Evolutionary conservation across 768 basidiomycete species (phyloP), one percentile per base, ranked within the genome.

Genomic region (Boletales sp.): DNA sequence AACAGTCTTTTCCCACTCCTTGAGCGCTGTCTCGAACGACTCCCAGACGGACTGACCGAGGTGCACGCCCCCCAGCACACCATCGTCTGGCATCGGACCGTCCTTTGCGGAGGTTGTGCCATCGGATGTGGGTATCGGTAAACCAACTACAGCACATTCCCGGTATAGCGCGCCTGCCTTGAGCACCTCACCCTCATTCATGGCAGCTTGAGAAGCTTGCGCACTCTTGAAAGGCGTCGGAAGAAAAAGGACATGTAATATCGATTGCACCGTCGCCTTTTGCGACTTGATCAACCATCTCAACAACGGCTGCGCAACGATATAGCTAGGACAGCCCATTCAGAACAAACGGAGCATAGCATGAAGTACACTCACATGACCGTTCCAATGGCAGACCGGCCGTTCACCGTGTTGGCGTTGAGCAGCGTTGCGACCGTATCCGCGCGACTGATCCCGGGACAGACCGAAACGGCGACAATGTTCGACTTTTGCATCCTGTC

Each of bases 231-330:
- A 83, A 3, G 87, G 87, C 4, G 86, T 88, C 1, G 89, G 89
- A 13, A 91, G 76, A 65, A 89, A 93, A 12, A 95, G 77, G 0
- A 78, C 84, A 54, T 92, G 92, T 4, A 94, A 67, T n/a, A 93
- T 72, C 3, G 83, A 78, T 62, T 95, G 89, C n/a, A 87, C 71
- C 0, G 85, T 71, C 9, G 80, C 70, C 4, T 54, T 62, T 1
- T 89, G 77, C 0, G 84, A 81, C 58, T 94, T 94, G 6, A 84
- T 80, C 57, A 88, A 64, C 38, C 94, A 57, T 21, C 83, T 72
- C 15, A 91, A 69, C 5, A 91, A 38, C 0, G 90, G 90, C 50
- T 83, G 82, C 8, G 84, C 57, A 6, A 85, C 4, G 33, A 88
- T 53, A 59, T 91, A 92, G 33, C 90, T 89, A 9, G 42, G 55